Conservation (phyloP, 257 asterid genomes). For the Anisodus tanguticus region DNA sequence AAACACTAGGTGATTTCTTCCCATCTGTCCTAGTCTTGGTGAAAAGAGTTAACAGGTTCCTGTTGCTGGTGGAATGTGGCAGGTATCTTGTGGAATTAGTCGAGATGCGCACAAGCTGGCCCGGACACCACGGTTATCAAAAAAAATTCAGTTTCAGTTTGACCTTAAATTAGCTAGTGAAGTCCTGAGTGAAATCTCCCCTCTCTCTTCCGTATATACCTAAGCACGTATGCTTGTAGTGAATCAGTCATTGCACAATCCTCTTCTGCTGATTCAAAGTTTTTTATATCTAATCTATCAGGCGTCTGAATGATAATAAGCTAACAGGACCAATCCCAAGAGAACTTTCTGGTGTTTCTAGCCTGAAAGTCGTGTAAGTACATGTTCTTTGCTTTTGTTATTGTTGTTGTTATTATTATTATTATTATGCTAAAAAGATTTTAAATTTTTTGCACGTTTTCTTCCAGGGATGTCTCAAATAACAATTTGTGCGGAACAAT, state of each 20-base stretch:
- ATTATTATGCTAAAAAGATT: neutral
- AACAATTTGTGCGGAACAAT: constrained; percentile 87
- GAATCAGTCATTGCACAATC: neutral
- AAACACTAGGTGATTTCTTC: too few species aligned
- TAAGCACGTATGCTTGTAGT: constrained; percentile 22
- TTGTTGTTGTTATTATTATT: neutral
- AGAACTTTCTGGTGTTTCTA: constrained; percentile 55
- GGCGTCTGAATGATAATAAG: constrained; percentile 77
- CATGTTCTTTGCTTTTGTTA: constrained; percentile 16
- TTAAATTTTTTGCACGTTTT: constrained; percentile 11
- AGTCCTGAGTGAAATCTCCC: neutral
- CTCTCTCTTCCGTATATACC: neutral
- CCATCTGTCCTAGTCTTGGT: too few species aligned
- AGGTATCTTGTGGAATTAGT: too few species aligned
- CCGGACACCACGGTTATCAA: too few species aligned
- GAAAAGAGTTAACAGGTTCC: too few species aligned
- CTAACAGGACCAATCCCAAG: constrained; percentile 73
- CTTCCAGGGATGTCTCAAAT: constrained; percentile 83
- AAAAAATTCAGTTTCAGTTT: neutral
- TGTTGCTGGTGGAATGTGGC: too few species aligned
- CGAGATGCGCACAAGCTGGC: too few species aligned
- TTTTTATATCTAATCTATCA: constrained; percentile 38
- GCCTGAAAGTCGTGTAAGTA: constrained; percentile 90
- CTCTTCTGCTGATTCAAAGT: constrained; percentile 24
- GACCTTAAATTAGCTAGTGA: neutral